These are phyloP conservation scores for Fusarium sublunatum DNA, from an alignment of 2,329 filamentous ascomycete genomes.

Conservation along the genomic window DNA sequence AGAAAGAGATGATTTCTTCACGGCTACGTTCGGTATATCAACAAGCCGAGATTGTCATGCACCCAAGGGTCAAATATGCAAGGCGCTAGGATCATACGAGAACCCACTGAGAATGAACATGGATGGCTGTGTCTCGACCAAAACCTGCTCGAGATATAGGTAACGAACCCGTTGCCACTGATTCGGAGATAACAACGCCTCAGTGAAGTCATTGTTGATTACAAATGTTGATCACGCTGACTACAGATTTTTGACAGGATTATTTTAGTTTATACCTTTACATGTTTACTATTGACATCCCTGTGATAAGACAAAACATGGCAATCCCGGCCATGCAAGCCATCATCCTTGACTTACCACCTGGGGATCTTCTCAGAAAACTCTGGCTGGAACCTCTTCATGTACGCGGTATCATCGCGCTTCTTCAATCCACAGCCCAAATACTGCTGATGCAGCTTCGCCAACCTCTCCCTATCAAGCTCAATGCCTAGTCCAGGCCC, in stretches of 20 bases:
- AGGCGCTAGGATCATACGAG: not conserved
- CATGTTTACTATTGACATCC: not conserved
- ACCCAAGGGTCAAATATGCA: not conserved
- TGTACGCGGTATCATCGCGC: conserved; percentile 53
- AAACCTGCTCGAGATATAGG: not conserved
- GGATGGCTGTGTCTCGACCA: not conserved
- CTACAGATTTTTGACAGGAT: no score
- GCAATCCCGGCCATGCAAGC: not conserved
- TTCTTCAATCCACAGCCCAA: conserved; percentile 53
- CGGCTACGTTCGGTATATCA: not conserved
- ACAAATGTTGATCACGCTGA: no score
- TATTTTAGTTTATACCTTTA: not conserved
- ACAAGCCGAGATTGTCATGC: not conserved
- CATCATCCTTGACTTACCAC: conserved; percentile 41
- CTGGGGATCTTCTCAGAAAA: conserved; percentile 51
- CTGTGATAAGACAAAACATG: no score
- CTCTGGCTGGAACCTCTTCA: conserved; percentile 51
- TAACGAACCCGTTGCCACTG: not conserved
- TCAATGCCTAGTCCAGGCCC: conserved; percentile 53
- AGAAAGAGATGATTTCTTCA: not conserved
- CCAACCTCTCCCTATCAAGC: conserved; percentile 52
- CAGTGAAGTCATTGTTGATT: no score
- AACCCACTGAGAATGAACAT: not conserved
- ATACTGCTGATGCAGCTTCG: conserved; percentile 53
- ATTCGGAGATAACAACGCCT: not conserved